Conservation (phyloP, 2,329 filamentous ascomycete species). For the Hypoxylon sp. region DNA sequence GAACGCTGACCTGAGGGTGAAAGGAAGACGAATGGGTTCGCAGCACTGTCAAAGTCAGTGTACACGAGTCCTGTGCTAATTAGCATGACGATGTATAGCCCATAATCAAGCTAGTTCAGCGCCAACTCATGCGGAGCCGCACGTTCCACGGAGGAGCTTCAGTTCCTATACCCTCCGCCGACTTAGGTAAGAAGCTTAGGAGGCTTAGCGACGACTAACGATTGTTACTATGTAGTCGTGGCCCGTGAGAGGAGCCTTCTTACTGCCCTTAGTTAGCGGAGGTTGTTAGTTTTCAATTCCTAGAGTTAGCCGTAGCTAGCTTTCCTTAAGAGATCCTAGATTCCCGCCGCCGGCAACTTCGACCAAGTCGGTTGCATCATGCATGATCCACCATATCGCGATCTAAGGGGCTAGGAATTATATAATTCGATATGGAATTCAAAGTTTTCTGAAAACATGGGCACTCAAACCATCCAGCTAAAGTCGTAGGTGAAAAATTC, state of each 20-base stretch:
- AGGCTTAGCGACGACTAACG: conserved; percentile 16
- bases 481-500: conserved; percentile 1
- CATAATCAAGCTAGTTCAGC: background rate
- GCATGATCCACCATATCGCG: conserved; percentile 19
- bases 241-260: background rate
- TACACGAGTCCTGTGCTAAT: background rate
- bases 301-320: too few species aligned
- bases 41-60: background rate
- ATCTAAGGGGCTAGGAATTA: background rate
- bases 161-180: conserved; percentile 18
- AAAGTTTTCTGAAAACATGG: background rate
- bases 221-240: conserved; percentile 6
- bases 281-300: background rate
- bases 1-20: too few species aligned
- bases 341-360: background rate
- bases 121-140: conserved; percentile 14
- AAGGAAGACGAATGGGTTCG: too few species aligned
- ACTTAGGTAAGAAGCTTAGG: conserved; percentile 6
- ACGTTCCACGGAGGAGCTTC: conserved; percentile 27
- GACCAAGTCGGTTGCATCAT: conserved; percentile 27
- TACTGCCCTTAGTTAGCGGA: background rate
- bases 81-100: background rate
- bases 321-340: conserved; percentile 7
- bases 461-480: background rate
- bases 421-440: conserved; percentile 1